Percentiles rank a stretch among this genome's conserved stretches.
Conservation (phyloP, 129 eudicot species). For the Scalesia atractyloides region DNA sequence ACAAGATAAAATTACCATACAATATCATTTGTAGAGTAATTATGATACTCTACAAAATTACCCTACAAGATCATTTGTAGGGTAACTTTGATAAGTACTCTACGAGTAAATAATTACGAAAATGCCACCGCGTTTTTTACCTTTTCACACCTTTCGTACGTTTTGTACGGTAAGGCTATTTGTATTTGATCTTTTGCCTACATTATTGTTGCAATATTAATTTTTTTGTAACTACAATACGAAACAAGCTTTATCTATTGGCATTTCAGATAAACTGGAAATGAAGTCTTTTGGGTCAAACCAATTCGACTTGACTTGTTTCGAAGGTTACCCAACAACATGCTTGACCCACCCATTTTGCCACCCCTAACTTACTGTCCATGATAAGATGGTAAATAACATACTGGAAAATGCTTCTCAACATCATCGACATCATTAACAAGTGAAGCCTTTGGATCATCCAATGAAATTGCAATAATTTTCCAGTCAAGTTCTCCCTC, state of each 20-base stretch:
- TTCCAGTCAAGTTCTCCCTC: conserved; percentile 99
- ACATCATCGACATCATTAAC: conserved; percentile 93
- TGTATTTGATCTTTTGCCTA: too few species aligned
- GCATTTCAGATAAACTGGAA: not conserved
- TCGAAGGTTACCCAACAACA: conserved; percentile 2
- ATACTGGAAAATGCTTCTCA: conserved; percentile 97
- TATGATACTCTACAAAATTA: too few species aligned
- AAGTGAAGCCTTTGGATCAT: conserved; percentile 97
- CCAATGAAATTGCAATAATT: conserved; percentile 90
- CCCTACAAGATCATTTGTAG: too few species aligned
- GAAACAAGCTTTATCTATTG: not conserved
- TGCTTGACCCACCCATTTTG: not conserved
- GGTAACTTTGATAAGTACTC: too few species aligned
- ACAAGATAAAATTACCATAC: too few species aligned
- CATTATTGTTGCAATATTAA: not conserved
- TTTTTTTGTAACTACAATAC: not conserved
- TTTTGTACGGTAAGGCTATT: too few species aligned
- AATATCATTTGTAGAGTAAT: too few species aligned
- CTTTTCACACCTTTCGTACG: too few species aligned
- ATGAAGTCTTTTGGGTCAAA: not conserved
- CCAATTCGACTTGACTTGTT: not conserved
- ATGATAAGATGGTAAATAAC: conserved; percentile 24
- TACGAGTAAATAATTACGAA: too few species aligned
- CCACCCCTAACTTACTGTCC: not conserved
- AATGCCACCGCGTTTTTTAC: too few species aligned